These are phyloP conservation scores for Umbelopsis vinacea DNA, from an alignment of 192 early-diverging fungal genomes.

Conservation along the genomic window DNA sequence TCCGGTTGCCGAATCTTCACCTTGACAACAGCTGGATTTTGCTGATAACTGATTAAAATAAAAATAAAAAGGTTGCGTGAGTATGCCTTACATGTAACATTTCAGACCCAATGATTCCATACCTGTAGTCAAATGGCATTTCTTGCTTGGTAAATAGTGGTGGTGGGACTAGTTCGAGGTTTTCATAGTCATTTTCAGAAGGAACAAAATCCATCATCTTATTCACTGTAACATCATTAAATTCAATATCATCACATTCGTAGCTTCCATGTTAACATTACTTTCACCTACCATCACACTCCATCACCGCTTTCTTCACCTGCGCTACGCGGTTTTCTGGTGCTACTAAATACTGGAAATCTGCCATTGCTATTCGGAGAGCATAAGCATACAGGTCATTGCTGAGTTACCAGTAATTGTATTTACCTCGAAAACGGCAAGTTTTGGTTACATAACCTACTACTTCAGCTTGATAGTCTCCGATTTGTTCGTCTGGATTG, in stretches of 20 bases:
- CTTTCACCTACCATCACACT: constrained; percentile 46
- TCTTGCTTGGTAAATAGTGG: constrained; percentile 59
- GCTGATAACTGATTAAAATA: constrained; percentile 50
- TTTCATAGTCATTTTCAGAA: constrained; percentile 40
- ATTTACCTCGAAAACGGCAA: constrained; percentile 64
- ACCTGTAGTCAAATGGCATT: constrained; percentile 61
- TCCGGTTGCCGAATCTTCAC: constrained; percentile 50
- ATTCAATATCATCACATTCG: not conserved
- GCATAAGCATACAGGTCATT: not conserved
- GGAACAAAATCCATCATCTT: constrained; percentile 46
- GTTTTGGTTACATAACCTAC: constrained; percentile 61
- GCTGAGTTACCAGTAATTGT: not conserved
- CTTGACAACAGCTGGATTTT: constrained; percentile 54
- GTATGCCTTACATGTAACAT: not conserved
- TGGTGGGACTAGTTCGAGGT: constrained; percentile 58
- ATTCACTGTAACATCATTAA: constrained; percentile 40
- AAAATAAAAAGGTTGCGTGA: not conserved
- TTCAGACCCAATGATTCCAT: not conserved
- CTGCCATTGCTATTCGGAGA: constrained; percentile 53
- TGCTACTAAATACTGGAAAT: constrained; percentile 62
- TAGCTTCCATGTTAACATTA: not conserved
- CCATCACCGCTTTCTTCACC: constrained; percentile 48
- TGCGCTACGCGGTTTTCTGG: constrained; percentile 48
- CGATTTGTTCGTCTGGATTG: constrained; percentile 26
- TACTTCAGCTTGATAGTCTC: constrained; percentile 47